phyloP scores from a whole-genome alignment of 148 eudicot genomes.

The Camellia granthamiana region DNA sequence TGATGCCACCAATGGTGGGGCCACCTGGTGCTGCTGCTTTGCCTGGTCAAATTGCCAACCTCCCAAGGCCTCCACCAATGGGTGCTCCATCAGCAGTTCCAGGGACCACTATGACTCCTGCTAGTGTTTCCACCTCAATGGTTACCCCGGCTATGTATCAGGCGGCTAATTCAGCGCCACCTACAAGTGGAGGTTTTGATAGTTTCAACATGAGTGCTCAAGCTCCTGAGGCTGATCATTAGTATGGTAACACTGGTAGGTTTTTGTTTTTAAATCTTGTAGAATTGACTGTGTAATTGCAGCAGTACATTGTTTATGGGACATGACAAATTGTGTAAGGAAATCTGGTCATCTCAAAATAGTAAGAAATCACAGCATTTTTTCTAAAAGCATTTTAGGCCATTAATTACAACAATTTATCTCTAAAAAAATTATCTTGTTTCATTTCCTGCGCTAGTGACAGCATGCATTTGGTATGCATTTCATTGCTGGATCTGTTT shows the following conservation, averaged over 20 bases:
- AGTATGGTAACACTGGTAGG: not conserved
- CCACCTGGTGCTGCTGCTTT: conserved; percentile 54
- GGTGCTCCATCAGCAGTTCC: conserved; percentile 36
- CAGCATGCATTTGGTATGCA: too few species aligned
- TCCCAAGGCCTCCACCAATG: conserved; percentile 41
- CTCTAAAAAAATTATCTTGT: too few species aligned
- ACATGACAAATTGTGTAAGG: not conserved
- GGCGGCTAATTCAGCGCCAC: conserved; percentile 20
- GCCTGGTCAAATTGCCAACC: conserved; percentile 43
- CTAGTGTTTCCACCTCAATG: conserved; percentile 18
- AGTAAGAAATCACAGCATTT: not conserved
- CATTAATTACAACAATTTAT: not conserved
- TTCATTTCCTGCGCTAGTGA: too few species aligned
- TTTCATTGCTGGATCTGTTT: too few species aligned
- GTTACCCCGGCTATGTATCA: conserved; percentile 22
- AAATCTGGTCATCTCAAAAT: not conserved
- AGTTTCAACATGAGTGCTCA: conserved; percentile 22
- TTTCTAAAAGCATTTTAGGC: not conserved
- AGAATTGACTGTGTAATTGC: not conserved
- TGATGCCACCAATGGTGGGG: conserved; percentile 38
- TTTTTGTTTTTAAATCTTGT: not conserved
- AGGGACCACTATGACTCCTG: conserved; percentile 16
- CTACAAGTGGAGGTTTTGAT: conserved; percentile 18
- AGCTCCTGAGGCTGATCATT: conserved; percentile 18
- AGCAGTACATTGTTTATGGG: not conserved